These are phyloP conservation scores for Wickerhamiella occidentalis DNA, from an alignment of 805 yeast species.

Conservation along the genomic window DNA sequence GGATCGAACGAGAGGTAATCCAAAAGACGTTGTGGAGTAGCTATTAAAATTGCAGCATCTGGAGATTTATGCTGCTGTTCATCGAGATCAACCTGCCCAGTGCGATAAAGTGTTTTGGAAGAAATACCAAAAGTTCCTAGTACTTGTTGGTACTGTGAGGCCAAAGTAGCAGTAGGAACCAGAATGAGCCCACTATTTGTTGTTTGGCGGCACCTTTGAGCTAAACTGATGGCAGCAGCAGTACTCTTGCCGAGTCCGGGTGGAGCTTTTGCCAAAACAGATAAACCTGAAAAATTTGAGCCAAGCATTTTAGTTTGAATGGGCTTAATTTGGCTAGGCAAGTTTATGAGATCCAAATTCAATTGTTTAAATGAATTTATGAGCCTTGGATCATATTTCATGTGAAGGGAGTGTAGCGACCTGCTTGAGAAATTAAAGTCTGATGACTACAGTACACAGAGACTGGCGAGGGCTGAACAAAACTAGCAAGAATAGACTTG, in stretches of 20 bases:
- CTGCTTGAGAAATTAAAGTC: too few relatives aligned
- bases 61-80: conserved; percentile 18
- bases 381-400: conserved; percentile 9
- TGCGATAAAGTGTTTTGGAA: conserved; percentile 22
- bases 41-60: conserved; percentile 36
- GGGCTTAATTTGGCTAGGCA: conserved; percentile 12
- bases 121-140: conserved; percentile 4
- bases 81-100: conserved; percentile 18
- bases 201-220: conserved; percentile 16
- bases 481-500: too few relatives aligned
- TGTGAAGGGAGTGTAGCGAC: not conserved
- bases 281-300: conserved; percentile 23
- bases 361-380: conserved; percentile 1
- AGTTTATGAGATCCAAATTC: not conserved
- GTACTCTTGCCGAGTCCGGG: conserved; percentile 30
- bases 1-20: conserved; percentile 33
- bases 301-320: conserved; percentile 25
- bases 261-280: conserved; percentile 23
- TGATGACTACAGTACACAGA: not conserved
- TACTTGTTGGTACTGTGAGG: conserved; percentile 23
- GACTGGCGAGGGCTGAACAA: too few relatives aligned
- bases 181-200: conserved; percentile 19
- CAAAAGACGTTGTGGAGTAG: conserved; percentile 42
- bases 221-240: conserved; percentile 23
- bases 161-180: conserved; percentile 29